A percentile compares a stretch with the other conserved stretches of the same genome.
These are phyloP conservation scores for Lactifluus subvellereus DNA, from an alignment of 768 basidiomycete genomes.

Conservation along the genomic window DNA sequence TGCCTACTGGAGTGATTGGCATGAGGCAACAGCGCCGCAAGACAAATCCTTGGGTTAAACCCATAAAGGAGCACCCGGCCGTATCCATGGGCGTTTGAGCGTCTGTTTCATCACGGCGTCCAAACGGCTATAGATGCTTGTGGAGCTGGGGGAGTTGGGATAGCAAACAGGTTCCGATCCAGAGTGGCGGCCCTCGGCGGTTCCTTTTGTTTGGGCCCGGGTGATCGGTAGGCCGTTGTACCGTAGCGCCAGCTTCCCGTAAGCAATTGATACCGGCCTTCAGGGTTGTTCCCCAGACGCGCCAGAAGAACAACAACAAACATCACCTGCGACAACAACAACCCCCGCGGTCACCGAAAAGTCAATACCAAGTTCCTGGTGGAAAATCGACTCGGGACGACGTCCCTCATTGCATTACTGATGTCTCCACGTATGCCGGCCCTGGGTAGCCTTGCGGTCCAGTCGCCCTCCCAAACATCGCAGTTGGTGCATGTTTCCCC, in stretches of 20 bases:
- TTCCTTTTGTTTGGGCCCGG: conserved; percentile 15
- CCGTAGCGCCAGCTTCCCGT: conserved; percentile 20
- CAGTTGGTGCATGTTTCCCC: conserved; percentile 69
- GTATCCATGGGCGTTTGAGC: conserved; percentile 10
- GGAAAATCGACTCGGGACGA: not conserved
- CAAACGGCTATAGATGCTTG: not conserved
- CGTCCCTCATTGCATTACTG: not conserved
- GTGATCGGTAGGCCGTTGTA: conserved; percentile 11
- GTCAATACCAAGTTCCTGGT: conserved; percentile 8
- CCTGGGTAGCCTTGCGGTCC: conserved; percentile 64
- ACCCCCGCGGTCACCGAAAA: not conserved
- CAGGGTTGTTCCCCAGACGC: not conserved
- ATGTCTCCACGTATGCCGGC: conserved; percentile 39
- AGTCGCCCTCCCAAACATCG: conserved; percentile 52
- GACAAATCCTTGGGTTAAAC: not conserved
- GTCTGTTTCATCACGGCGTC: conserved; percentile 8
- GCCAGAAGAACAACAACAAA: too few species aligned
- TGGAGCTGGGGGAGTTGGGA: not conserved
- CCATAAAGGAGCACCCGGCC: conserved; percentile 9
- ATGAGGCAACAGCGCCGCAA: conserved; percentile 21
- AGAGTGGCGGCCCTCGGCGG: conserved; percentile 9
- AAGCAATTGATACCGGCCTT: conserved; percentile 16
- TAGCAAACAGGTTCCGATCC: conserved; percentile 13
- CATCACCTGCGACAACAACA: not conserved
- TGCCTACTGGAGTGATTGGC: conserved; percentile 17